phyloP scores from a whole-genome alignment of 1,139 yeast genomes.

The Geotrichum bryndzae region DNA sequence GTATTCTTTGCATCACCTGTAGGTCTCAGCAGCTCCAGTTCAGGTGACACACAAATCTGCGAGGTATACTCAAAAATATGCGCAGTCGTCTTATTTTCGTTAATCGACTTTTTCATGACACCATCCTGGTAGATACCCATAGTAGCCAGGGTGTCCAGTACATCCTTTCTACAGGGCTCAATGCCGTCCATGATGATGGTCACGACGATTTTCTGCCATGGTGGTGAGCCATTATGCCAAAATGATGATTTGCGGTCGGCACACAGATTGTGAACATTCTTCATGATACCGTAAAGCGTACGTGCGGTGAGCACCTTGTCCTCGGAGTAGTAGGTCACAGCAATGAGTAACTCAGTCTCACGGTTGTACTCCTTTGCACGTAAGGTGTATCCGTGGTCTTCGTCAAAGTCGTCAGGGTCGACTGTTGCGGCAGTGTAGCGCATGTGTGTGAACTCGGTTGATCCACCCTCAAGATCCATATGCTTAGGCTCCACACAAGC shows the following conservation, averaged over 20 bases:
- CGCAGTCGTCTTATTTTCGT: slow-evolving; percentile 78
- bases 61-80: slow-evolving; percentile 87
- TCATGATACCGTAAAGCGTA: slow-evolving; percentile 89
- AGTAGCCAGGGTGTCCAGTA: slow-evolving; percentile 79
- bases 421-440: slow-evolving; percentile 74
- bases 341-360: slow-evolving; percentile 79
- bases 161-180: slow-evolving; percentile 77
- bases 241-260: slow-evolving; percentile 49
- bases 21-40: slow-evolving; percentile 40
- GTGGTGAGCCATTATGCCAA: slow-evolving; percentile 46
- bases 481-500: slow-evolving; percentile 49
- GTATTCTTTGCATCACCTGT: slow-evolving; percentile 48
- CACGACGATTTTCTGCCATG: slow-evolving; percentile 92
- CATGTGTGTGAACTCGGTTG: slow-evolving; percentile 62
- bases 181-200: slow-evolving; percentile 90
- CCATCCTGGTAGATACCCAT: slow-evolving; percentile 95
- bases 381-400: slow-evolving; percentile 62
- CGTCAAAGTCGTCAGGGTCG: slow-evolving; percentile 67
- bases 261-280: slow-evolving; percentile 77
- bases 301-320: slow-evolving; percentile 82
- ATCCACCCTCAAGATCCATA: slow-evolving; percentile 57
- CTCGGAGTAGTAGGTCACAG: slow-evolving; percentile 82
- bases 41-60: slow-evolving; percentile 53
- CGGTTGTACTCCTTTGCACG: slow-evolving; percentile 70
- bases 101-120: slow-evolving; percentile 82